Percentiles rank a stretch among this genome's conserved stretches.
phyloP scores from a whole-genome alignment of 176 grass and related monocot genomes.

The Oryza glaberrima region DNA sequence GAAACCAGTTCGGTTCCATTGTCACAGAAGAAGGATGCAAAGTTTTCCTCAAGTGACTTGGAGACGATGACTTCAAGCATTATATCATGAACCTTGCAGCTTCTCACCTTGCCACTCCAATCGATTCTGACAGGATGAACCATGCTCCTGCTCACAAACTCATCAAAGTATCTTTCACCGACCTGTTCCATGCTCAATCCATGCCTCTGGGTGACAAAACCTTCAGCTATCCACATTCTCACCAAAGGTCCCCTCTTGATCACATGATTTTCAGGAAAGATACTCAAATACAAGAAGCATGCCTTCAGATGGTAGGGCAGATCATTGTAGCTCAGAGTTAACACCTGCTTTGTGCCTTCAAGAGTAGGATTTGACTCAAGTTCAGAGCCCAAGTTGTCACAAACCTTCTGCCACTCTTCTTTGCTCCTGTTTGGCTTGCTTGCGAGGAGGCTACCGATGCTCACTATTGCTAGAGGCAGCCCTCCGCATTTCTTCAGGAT shows the following conservation, averaged over 20 bases:
- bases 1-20: too few relatives aligned
- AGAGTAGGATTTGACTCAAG: not conserved
- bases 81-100: slow-evolving; percentile 17
- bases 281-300: not conserved
- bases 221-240: slow-evolving; percentile 1
- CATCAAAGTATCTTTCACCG: not conserved
- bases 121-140: not conserved
- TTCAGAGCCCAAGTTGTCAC: not conserved
- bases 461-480: not conserved
- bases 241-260: not conserved
- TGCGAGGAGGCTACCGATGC: not conserved
- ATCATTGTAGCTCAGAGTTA: not conserved
- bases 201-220: not conserved
- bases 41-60: slow-evolving; percentile 47
- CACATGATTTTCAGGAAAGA: slow-evolving; percentile 15
- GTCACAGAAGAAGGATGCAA: slow-evolving; percentile 23
- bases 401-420: not conserved
- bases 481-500: not conserved
- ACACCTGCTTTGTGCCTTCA: not conserved
- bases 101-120: not conserved
- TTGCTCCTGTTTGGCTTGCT: not conserved
- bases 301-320: slow-evolving; percentile 1
- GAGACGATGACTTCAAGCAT: slow-evolving; percentile 48
- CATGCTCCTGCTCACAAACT: not conserved
- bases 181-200: not conserved